Evolutionary conservation across 345 rosid species (phyloP).

Genomic region (Angophora floribunda): DNA sequence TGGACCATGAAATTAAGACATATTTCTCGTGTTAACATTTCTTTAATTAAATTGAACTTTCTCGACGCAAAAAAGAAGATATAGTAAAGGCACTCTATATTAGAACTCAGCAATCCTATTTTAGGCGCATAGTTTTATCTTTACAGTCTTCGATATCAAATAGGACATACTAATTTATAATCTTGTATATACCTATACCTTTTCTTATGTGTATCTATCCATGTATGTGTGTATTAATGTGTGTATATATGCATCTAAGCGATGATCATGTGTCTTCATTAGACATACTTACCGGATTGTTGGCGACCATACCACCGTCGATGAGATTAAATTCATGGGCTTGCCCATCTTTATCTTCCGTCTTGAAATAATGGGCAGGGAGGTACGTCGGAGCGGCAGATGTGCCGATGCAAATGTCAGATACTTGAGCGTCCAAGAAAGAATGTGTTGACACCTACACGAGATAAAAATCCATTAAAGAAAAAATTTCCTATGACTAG

Average conservation of each 20-base stretch:
- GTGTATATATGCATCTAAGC: not conserved
- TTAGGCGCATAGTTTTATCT: not conserved
- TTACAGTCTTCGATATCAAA: not conserved
- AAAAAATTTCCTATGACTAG: not conserved
- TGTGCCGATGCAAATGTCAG: conserved; percentile 64
- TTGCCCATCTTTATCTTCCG: conserved; percentile 25
- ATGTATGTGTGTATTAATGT: not conserved
- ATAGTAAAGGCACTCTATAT: not conserved
- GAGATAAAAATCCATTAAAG: not conserved
- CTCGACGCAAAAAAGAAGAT: not conserved
- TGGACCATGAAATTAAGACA: not conserved
- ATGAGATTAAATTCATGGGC: conserved; percentile 47
- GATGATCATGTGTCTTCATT: not conserved
- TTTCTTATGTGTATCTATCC: not conserved
- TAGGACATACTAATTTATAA: not conserved
- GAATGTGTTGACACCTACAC: conserved; percentile 20
- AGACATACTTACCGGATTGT: conserved; percentile 43
- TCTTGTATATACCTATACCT: not conserved
- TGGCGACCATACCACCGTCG: conserved; percentile 65
- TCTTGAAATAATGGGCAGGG: conserved; percentile 48
- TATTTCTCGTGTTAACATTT: not conserved
- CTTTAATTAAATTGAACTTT: not conserved
- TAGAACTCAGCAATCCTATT: not conserved
- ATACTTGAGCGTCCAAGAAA: conserved; percentile 32
- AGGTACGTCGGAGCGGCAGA: conserved; percentile 71